Evolutionary conservation across 345 rosid genomes (phyloP), one percentile per base, ranked within the genome.

Genomic region (Boechera retrofracta): DNA sequence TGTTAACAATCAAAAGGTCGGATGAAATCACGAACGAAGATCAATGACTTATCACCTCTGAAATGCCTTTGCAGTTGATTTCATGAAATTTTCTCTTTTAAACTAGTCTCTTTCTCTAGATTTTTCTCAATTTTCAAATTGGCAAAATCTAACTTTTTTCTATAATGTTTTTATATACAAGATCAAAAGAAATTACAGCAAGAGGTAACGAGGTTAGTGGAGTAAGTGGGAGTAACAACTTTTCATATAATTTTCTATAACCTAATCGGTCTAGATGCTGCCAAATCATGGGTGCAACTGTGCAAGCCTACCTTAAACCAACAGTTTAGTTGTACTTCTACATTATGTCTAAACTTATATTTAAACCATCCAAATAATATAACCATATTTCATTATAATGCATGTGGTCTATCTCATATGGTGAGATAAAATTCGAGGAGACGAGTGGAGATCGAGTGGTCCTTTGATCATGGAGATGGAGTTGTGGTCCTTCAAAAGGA

Each of bases 401-500:
- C 41, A 39, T 9, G 45, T 59, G 10, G 61, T 13, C 21, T 31
- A 56, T 31, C 1, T 55, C 60, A 59, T 61, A 3, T 10, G 29
- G 31, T 52, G 68, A 18, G 44, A 53, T 29, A 0, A 54, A 64
- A 12, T 39, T 61, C 5, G 36, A 62, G 28, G 33, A 67, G 32
- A 67, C 51, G 28, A 29, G 38, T 36, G 64, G 31, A 69, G 42
- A 56, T 47, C 13, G 35, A 59, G 69, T 76, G 74, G 74, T 76
- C 79, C 69, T 60, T 49, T 51, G 69, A 52, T 69, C 48, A 69
- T 39, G 52, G 63, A 51, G 52, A 67, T 61, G 41, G 65, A 65
- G 44, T 56, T 74, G 79, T 69, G 79, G 79, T 69, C 74, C 79
- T 69, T 68, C 26, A 32, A 54, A 52, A 52, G 11, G 75, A 76